Base-by-base conservation (phyloP, 106 monocot genomes). In the Vanilla planifolia region DNA sequence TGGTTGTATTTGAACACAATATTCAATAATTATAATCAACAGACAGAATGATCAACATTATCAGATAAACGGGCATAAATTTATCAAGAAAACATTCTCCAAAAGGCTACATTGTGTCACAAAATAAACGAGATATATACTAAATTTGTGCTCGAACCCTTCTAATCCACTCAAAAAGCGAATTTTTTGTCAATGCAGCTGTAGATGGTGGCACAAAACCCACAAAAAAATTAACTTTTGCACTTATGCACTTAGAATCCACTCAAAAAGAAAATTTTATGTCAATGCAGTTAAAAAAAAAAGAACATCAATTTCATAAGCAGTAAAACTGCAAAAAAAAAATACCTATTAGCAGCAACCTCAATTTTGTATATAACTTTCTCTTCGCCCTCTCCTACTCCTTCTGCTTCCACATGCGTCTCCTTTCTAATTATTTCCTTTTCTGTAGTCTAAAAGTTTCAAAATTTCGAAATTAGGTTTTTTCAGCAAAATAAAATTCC, bases 301-400 rank as follows among this genome's bases (percentile, higher is more conserved):
- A n/a, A n/a, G n/a, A n/a, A n/a, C n/a, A n/a, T n/a, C n/a, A n/a
- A n/a, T n/a, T n/a, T n/a, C n/a, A n/a, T n/a, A n/a, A n/a, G n/a
- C n/a, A n/a, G n/a, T n/a, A n/a, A n/a, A n/a, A n/a, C n/a, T 3
- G 5, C 22, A 6, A 27, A 40, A 53, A 42, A 6, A 2, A 0
- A 29, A 17, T 68, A 91, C 95, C 95, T 73, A 53, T 96, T 96
- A 19, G 95, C 95, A 0, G 95, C 76, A 22, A 96, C 81, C 36
- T 96, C 95, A 26, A 96, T 96, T 64, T 96, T 96, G 71, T 91
- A 96, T 23, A 91, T 91, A 19, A 91, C 76, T 61, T 90, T 84
- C 41, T 80, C 94, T 14, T 85, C 84, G 16, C 53, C 87, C 8
- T 75, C 86, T 5, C 20, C 59, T 5, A n/a, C 56, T 2, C 45